phyloP scores from a whole-genome alignment of 169 alveolate genomes.

The Eimeria falciformis region DNA sequence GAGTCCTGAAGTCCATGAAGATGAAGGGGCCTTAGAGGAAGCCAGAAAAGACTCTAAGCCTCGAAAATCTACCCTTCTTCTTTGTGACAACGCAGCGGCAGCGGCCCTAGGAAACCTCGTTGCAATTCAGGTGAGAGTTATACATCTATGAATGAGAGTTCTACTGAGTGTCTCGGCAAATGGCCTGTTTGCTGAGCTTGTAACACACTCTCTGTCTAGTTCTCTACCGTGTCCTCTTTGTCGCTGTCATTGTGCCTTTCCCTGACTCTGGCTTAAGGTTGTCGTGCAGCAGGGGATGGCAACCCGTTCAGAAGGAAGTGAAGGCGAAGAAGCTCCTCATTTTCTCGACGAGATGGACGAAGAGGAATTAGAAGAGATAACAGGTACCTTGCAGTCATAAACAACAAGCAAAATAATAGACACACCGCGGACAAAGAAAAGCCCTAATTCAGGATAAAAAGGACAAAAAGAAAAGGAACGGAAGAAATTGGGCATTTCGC shows the following conservation, averaged over 20 bases:
- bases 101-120: constrained; percentile 60
- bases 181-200: too few species aligned
- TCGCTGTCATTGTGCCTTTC: too few species aligned
- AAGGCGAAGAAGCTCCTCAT: background rate
- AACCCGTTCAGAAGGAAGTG: constrained; percentile 7
- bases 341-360: constrained; percentile 52
- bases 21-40: background rate
- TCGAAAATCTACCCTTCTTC: constrained; percentile 56
- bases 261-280: background rate
- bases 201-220: too few species aligned
- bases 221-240: too few species aligned
- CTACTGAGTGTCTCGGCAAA: too few species aligned
- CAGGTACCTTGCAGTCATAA: constrained; percentile 20
- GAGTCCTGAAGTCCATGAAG: background rate
- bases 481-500: too few species aligned
- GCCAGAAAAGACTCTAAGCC: background rate
- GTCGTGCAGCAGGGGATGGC: constrained; percentile 17
- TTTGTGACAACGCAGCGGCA: constrained; percentile 70
- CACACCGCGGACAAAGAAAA: background rate
- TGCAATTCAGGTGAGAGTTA: constrained; percentile 49
- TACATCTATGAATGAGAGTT: background rate
- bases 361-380: constrained; percentile 32
- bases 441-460: background rate
- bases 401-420: background rate
- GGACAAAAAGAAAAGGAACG: background rate